A percentile compares a stretch with the other conserved stretches of the same genome.
phyloP scores from a whole-genome alignment of 2,329 filamentous ascomycete genomes.

The Magnaporthiopsis rhizophila region DNA sequence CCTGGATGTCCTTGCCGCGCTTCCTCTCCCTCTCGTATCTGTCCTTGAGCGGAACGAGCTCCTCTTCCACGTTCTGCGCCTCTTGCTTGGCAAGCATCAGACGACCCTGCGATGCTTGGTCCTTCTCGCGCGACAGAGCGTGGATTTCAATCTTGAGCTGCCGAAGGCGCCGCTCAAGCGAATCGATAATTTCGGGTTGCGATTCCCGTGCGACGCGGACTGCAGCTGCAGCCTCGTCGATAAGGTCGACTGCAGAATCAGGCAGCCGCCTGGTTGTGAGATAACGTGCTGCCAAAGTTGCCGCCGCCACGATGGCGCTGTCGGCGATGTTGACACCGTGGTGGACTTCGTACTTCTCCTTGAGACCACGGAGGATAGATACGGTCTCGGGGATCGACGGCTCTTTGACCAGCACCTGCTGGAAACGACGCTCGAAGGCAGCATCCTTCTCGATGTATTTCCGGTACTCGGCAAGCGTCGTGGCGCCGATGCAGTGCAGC shows the following conservation, averaged over 20 bases:
- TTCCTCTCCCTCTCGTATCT: slow-evolving; percentile 94
- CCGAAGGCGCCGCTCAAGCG: slow-evolving; percentile 78
- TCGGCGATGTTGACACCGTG: slow-evolving; percentile 97
- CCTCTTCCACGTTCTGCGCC: slow-evolving; percentile 89
- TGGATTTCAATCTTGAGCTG: slow-evolving; percentile 98
- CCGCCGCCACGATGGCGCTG: slow-evolving; percentile 81
- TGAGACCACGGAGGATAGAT: slow-evolving; percentile 95
- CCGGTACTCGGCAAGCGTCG: slow-evolving; percentile 80
- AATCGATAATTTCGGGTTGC: slow-evolving; percentile 92
- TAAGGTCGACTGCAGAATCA: slow-evolving; percentile 92
- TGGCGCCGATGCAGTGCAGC: slow-evolving; percentile 95
- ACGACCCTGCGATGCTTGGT: slow-evolving; percentile 81
- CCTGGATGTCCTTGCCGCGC: slow-evolving; percentile 84
- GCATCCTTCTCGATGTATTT: slow-evolving; percentile 99
- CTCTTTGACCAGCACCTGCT: slow-evolving; percentile 96
- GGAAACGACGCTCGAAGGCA: slow-evolving; percentile 96
- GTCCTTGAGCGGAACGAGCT: slow-evolving; percentile 81
- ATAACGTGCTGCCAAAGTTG: slow-evolving; percentile 88
- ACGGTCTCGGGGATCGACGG: slow-evolving; percentile 82
- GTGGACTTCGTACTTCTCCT: slow-evolving; percentile 97
- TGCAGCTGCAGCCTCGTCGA: slow-evolving; percentile 95
- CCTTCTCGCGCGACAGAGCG: slow-evolving; percentile 85
- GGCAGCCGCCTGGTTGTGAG: slow-evolving; percentile 85
- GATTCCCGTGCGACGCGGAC: slow-evolving; percentile 93
- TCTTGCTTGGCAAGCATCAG: slow-evolving; percentile 79